Evolutionary conservation across 1,284 basidiomycete species (phyloP).

Genomic region (Rhodotorula sp.): DNA sequence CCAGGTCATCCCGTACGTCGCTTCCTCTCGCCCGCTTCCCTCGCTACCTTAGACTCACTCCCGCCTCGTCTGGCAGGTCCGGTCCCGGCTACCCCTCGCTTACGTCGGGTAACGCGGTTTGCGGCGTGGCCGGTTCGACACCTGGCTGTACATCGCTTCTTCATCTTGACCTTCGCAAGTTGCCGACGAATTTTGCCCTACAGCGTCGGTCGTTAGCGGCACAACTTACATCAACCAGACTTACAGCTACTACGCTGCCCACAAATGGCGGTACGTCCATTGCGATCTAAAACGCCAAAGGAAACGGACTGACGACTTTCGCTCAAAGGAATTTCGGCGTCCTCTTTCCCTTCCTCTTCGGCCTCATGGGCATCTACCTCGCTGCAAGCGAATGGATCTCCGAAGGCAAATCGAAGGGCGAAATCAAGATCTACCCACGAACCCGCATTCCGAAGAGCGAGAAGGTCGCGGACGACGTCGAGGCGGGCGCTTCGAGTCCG

Average conservation of each 20-base stretch:
- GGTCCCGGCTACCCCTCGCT: constrained; percentile 47
- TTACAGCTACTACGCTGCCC: constrained; percentile 61
- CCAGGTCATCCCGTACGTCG: not conserved
- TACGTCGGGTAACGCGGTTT: constrained; percentile 48
- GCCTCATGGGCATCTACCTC: constrained; percentile 57
- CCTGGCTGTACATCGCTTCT: not conserved
- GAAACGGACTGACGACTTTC: not conserved
- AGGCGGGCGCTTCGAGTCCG: constrained; percentile 38
- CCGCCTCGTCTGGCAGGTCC: constrained; percentile 46
- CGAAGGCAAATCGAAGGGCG: constrained; percentile 55
- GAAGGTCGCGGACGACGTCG: constrained; percentile 4
- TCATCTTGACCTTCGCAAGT: not conserved
- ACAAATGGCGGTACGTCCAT: constrained; percentile 65
- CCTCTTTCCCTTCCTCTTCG: constrained; percentile 22
- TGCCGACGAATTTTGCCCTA: not conserved
- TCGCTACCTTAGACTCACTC: no score
- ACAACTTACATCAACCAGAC: constrained; percentile 56
- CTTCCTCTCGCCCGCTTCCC: not conserved
- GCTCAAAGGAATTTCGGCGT: constrained; percentile 1
- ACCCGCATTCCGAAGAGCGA: constrained; percentile 49
- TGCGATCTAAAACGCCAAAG: no score
- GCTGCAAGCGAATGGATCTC: constrained; percentile 57
- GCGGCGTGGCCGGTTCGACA: constrained; percentile 52
- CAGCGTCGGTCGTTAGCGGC: constrained; percentile 50
- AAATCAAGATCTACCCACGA: constrained; percentile 55